Evolutionary conservation across 345 rosid genomes (phyloP).

Genomic region (Mallotus nudiflorus): DNA sequence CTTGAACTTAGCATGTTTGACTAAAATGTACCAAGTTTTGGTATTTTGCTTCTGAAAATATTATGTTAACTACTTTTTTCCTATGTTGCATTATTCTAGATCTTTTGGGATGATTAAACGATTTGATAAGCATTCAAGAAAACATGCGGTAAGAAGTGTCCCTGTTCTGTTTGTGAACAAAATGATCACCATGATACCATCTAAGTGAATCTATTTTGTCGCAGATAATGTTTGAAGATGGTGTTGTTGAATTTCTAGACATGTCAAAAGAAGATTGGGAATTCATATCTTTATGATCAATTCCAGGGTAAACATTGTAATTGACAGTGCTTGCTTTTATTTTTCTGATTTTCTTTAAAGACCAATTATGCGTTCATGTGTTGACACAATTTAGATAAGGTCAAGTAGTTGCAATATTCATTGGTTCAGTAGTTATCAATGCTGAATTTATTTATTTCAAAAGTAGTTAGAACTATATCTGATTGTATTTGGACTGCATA

Average conservation of each 20-base stretch:
- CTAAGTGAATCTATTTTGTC: constrained; percentile 3
- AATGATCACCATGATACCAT: constrained; percentile 8
- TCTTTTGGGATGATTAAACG: constrained; percentile 62
- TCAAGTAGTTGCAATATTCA: too few relatives aligned
- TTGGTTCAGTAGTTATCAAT: too few relatives aligned
- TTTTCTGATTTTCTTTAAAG: background rate
- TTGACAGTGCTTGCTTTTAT: background rate
- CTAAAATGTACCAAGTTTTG: background rate
- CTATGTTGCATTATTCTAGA: constrained; percentile 40
- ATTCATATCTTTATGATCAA: constrained; percentile 35
- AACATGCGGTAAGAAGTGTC: constrained; percentile 56
- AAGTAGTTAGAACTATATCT: too few relatives aligned
- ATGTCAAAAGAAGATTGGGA: constrained; percentile 76
- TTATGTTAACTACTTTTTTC: background rate
- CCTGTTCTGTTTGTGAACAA: constrained; percentile 5
- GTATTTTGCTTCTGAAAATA: background rate
- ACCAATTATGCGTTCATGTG: background rate
- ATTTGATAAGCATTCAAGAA: constrained; percentile 58
- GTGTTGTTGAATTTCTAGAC: constrained; percentile 53
- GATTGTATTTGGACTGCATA: too few relatives aligned
- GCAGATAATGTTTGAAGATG: constrained; percentile 85
- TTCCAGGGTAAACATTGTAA: background rate
- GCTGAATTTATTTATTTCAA: too few relatives aligned
- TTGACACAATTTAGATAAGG: too few relatives aligned
- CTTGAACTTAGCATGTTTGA: background rate